Conservation (phyloP, 495 filamentous ascomycete species). For the Wilcoxina mikolae region DNA sequence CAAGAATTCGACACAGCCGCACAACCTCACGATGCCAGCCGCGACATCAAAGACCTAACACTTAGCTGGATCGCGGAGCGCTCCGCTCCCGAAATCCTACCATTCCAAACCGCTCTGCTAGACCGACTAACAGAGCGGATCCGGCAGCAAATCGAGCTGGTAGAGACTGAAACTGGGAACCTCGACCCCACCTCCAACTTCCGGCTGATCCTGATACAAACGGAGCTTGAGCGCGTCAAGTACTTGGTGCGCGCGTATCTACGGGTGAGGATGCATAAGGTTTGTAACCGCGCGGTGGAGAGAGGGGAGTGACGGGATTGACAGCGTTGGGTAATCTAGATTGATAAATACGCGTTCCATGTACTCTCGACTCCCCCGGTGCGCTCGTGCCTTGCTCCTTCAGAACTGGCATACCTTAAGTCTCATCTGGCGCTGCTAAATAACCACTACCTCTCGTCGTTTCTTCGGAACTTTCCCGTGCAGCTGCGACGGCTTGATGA, state of each 20-base stretch:
- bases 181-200: slow-evolving; percentile 83
- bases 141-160: slow-evolving; percentile 41
- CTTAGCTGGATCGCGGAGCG: slow-evolving; percentile 87
- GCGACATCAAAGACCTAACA: slow-evolving; percentile 77
- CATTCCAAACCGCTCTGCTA: slow-evolving; percentile 49
- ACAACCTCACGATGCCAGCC: slow-evolving; percentile 29
- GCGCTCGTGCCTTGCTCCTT: slow-evolving; percentile 45
- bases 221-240: slow-evolving; percentile 85
- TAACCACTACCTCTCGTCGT: slow-evolving; percentile 63
- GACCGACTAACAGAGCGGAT: slow-evolving; percentile 69
- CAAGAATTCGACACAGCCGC: slow-evolving; percentile 50
- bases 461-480: slow-evolving; percentile 65
- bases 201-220: slow-evolving; percentile 84
- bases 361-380: slow-evolving; percentile 40
- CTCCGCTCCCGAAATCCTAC: slow-evolving; percentile 67
- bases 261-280: slow-evolving; percentile 72
- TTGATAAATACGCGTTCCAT: slow-evolving; percentile 53
- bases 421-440: slow-evolving; percentile 71
- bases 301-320: not conserved
- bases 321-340: slow-evolving; percentile 32
- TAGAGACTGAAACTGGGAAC: slow-evolving; percentile 62
- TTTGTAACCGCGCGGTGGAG: not conserved
- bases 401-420: slow-evolving; percentile 62
- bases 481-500: slow-evolving; percentile 72
- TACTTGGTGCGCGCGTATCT: slow-evolving; percentile 76